Evolutionary conservation across 148 eudicot species (phyloP).

Genomic region (Cornus controversa): DNA sequence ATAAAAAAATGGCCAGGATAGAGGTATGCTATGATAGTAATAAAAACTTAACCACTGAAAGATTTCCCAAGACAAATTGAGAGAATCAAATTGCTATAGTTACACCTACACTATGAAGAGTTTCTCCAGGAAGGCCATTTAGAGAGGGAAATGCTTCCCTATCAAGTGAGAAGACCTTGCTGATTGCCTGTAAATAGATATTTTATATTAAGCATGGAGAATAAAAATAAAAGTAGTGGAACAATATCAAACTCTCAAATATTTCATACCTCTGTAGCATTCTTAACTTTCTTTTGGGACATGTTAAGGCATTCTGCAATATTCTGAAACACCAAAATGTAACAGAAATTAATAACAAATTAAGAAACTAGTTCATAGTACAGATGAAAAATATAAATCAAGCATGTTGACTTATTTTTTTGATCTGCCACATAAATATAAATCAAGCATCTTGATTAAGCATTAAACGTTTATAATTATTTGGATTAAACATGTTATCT

Average conservation of each 20-base stretch:
- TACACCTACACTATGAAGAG: slow-evolving; percentile 80
- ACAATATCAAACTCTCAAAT: not conserved
- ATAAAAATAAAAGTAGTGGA: not conserved
- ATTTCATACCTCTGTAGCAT: slow-evolving; percentile 78
- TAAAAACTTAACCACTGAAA: not conserved
- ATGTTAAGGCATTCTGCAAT: slow-evolving; percentile 83
- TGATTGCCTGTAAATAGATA: slow-evolving; percentile 53
- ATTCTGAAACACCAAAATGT: slow-evolving; percentile 35
- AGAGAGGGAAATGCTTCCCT: slow-evolving; percentile 81
- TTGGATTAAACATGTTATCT: slow-evolving; percentile 1
- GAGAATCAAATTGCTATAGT: not conserved
- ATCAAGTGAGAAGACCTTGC: slow-evolving; percentile 75
- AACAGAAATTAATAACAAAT: not conserved
- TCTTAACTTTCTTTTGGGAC: slow-evolving; percentile 83
- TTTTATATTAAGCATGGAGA: slow-evolving; percentile 10
- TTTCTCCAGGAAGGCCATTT: slow-evolving; percentile 80
- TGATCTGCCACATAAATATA: too few species aligned
- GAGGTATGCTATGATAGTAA: not conserved
- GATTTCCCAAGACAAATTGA: not conserved
- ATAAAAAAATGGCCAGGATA: not conserved
- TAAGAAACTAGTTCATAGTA: not conserved
- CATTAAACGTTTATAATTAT: too few species aligned
- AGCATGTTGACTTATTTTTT: too few species aligned
- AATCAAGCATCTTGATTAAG: too few species aligned
- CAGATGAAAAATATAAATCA: not conserved